Evolutionary conservation across 1,284 basidiomycete genomes (phyloP).

Genomic region (Sutorius eximius): DNA sequence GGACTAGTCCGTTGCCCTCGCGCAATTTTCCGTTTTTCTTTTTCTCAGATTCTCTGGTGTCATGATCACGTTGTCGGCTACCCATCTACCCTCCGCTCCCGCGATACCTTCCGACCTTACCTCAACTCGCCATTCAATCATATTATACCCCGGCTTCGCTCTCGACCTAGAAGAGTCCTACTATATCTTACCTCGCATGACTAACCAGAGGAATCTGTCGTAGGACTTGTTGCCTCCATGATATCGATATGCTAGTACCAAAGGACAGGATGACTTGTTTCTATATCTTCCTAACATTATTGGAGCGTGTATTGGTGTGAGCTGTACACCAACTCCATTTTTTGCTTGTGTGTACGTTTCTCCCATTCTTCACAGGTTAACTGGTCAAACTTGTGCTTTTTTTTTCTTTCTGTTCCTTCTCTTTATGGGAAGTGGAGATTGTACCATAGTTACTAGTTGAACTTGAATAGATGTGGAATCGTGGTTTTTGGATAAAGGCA

Average conservation of each 20-base stretch:
- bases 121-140: slow-evolving; percentile 5
- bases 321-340: slow-evolving; percentile 4
- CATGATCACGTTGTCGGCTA: not conserved
- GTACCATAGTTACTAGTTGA: slow-evolving; percentile 5
- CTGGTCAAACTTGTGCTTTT: not conserved
- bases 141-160: slow-evolving; percentile 7
- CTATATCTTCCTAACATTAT: slow-evolving; percentile 31
- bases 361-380: not conserved
- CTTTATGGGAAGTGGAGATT: slow-evolving; percentile 4
- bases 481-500: not conserved
- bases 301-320: slow-evolving; percentile 9
- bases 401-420: not conserved
- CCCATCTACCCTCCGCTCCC: slow-evolving; percentile 1
- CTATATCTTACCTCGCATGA: slow-evolving; percentile 27
- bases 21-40: not conserved
- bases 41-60: slow-evolving; percentile 6
- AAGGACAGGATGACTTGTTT: slow-evolving; percentile 24
- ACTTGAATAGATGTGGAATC: slow-evolving; percentile 14
- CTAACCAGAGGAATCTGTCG: slow-evolving; percentile 26
- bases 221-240: slow-evolving; percentile 22
- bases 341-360: slow-evolving; percentile 17
- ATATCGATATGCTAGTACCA: slow-evolving; percentile 15
- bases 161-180: slow-evolving; percentile 21
- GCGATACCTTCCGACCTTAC: slow-evolving; percentile 22
- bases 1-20: slow-evolving; percentile 45